Conservation (phyloP, 2,329 filamentous ascomycete genomes). For the Neonectria punicea region DNA sequence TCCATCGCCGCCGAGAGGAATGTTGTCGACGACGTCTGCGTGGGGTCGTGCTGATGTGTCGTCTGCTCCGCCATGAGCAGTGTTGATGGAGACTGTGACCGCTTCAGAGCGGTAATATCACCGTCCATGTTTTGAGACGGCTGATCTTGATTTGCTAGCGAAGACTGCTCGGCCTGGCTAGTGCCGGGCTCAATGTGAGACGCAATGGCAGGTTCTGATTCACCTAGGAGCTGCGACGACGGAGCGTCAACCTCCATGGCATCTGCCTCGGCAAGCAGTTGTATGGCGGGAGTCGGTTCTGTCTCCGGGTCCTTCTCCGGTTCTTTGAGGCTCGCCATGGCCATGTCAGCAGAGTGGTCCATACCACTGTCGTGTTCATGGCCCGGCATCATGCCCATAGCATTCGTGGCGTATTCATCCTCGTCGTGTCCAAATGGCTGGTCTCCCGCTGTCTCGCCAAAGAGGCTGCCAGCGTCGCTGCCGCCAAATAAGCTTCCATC, state of each 20-base stretch:
- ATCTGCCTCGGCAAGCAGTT: slow-evolving; percentile 37
- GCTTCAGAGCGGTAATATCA: slow-evolving; percentile 25
- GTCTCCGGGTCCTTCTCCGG: slow-evolving; percentile 41
- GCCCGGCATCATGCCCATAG: slow-evolving; percentile 68
- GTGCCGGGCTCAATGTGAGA: slow-evolving; percentile 19
- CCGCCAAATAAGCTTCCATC: slow-evolving; percentile 86
- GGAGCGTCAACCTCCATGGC: slow-evolving; percentile 46
- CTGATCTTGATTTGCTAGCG: slow-evolving; percentile 21
- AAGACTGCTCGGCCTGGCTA: slow-evolving; percentile 13
- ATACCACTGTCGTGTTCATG: slow-evolving; percentile 54
- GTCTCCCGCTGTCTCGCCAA: slow-evolving; percentile 76
- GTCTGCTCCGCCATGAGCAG: slow-evolving; percentile 51
- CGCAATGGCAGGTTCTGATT: slow-evolving; percentile 26
- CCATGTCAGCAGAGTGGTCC: slow-evolving; percentile 56
- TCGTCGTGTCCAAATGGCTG: slow-evolving; percentile 82
- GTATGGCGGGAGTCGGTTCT: slow-evolving; percentile 41
- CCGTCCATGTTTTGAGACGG: slow-evolving; percentile 21
- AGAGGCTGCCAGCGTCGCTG: slow-evolving; percentile 83
- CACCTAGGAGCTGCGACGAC: slow-evolving; percentile 23
- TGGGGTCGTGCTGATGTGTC: slow-evolving; percentile 59
- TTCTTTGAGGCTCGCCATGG: slow-evolving; percentile 50
- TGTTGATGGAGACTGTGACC: slow-evolving; percentile 36
- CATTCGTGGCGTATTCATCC: slow-evolving; percentile 78
- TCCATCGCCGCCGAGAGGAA: slow-evolving; percentile 92
- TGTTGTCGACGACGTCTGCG: slow-evolving; percentile 76